Percentiles rank a stretch among this genome's conserved stretches.
Evolutionary conservation across 75 land plant species (phyloP).

Genomic region (Larix kaempferi): DNA sequence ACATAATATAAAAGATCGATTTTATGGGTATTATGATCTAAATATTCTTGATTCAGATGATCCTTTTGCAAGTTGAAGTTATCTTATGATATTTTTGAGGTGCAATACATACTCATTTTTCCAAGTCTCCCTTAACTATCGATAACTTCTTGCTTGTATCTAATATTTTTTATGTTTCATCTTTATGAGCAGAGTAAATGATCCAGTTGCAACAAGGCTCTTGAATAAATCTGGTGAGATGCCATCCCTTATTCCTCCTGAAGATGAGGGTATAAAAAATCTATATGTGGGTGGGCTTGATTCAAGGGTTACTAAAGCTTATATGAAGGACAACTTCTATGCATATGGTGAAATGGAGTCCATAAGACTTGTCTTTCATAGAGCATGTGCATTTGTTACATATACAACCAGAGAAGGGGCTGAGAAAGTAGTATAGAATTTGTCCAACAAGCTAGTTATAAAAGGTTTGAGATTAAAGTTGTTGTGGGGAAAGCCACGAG

Average conservation of each 20-base stretch:
- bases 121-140: no score
- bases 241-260: slow-evolving; percentile 79
- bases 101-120: no score
- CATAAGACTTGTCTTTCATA: slow-evolving; percentile 64
- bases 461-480: slow-evolving; percentile 90
- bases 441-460: slow-evolving; percentile 90
- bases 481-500: slow-evolving; percentile 90
- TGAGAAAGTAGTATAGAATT: slow-evolving; percentile 94
- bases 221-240: slow-evolving; percentile 90
- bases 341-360: slow-evolving; percentile 97
- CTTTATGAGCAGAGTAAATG: slow-evolving; percentile 83
- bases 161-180: no score
- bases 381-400: slow-evolving; percentile 96
- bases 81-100: no score
- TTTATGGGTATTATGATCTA: slow-evolving; percentile 65
- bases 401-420: slow-evolving; percentile 97
- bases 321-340: slow-evolving; percentile 82
- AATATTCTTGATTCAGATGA: no score
- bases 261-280: slow-evolving; percentile 84
- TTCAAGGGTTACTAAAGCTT: slow-evolving; percentile 68
- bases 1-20: slow-evolving; percentile 96
- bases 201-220: slow-evolving; percentile 90
- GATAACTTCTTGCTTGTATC: slow-evolving; percentile 40
- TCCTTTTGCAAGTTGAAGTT: no score
- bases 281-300: slow-evolving; percentile 92